A percentile compares a stretch with the other conserved stretches of the same genome.
Evolutionary conservation across 2,329 filamentous ascomycete species (phyloP).

Genomic region (Penicillium sp.): DNA sequence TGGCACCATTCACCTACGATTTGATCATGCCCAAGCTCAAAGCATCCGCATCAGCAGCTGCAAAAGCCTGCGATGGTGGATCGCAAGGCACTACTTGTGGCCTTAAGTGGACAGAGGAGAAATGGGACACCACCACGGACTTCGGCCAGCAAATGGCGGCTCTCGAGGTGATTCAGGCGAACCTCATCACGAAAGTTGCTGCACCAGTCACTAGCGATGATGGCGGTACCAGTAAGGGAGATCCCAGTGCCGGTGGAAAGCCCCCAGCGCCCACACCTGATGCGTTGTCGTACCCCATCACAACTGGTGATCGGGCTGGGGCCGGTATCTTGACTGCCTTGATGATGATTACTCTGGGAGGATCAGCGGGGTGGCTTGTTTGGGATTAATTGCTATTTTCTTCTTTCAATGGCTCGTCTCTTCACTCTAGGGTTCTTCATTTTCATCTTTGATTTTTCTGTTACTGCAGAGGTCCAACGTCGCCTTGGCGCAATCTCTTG

Average conservation of each 20-base stretch:
- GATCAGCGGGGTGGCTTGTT: slow-evolving; percentile 39
- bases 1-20: slow-evolving; percentile 57
- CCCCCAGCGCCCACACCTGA: slow-evolving; percentile 11
- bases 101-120: slow-evolving; percentile 39
- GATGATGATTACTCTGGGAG: slow-evolving; percentile 34
- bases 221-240: slow-evolving; percentile 35
- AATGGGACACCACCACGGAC: slow-evolving; percentile 38
- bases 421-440: background rate
- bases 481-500: background rate
- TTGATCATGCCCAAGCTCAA: slow-evolving; percentile 54
- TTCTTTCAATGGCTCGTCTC: background rate
- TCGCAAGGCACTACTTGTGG: slow-evolving; percentile 42
- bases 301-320: slow-evolving; percentile 41
- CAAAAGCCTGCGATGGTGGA: slow-evolving; percentile 53
- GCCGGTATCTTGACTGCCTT: slow-evolving; percentile 45
- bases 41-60: slow-evolving; percentile 56
- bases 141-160: slow-evolving; percentile 44
- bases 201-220: slow-evolving; percentile 31
- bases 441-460: background rate
- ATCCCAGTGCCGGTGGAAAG: slow-evolving; percentile 30
- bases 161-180: slow-evolving; percentile 35
- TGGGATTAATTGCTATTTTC: slow-evolving; percentile 26
- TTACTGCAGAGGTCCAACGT: background rate
- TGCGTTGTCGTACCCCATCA: slow-evolving; percentile 22
- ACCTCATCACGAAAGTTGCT: slow-evolving; percentile 30